Evolutionary conservation across 768 basidiomycete species (phyloP).

Genomic region (Stropharia rugosoannulata): DNA sequence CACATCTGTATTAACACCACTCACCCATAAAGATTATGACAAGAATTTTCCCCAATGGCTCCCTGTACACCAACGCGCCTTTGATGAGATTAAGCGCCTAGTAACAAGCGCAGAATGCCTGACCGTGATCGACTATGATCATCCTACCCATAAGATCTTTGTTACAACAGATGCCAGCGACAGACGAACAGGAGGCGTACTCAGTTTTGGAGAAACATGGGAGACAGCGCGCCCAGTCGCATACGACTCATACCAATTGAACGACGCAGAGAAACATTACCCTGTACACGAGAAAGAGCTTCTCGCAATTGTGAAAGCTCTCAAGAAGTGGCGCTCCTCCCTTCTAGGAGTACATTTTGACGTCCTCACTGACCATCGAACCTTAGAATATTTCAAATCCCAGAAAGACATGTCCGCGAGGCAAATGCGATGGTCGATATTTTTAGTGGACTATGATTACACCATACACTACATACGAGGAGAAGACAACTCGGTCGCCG

Average conservation of each 20-base stretch:
- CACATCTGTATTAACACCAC: too few relatives aligned
- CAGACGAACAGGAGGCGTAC: slow-evolving; percentile 22
- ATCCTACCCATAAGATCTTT: slow-evolving; percentile 22
- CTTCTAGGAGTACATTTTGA: neutral
- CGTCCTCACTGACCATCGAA: neutral
- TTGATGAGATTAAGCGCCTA: slow-evolving; percentile 24
- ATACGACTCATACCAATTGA: slow-evolving; percentile 18
- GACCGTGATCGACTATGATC: slow-evolving; percentile 17
- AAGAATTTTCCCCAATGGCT: slow-evolving; percentile 26
- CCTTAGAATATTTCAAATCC: neutral
- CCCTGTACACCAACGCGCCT: slow-evolving; percentile 18
- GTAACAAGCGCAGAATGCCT: slow-evolving; percentile 17
- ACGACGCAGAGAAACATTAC: slow-evolving; percentile 28
- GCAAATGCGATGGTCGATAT: neutral
- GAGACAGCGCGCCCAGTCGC: slow-evolving; percentile 31
- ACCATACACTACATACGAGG: neutral
- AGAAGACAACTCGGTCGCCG: neutral
- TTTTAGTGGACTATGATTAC: neutral
- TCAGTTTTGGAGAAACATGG: slow-evolving; percentile 28
- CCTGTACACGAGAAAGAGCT: slow-evolving; percentile 38
- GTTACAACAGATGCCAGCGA: slow-evolving; percentile 29
- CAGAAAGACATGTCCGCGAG: neutral
- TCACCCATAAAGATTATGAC: slow-evolving; percentile 6
- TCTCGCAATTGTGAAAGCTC: neutral
- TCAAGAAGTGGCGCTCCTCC: neutral